Evolutionary conservation across 345 rosid genomes (phyloP).

Genomic region (Gossypium mustelinum): DNA sequence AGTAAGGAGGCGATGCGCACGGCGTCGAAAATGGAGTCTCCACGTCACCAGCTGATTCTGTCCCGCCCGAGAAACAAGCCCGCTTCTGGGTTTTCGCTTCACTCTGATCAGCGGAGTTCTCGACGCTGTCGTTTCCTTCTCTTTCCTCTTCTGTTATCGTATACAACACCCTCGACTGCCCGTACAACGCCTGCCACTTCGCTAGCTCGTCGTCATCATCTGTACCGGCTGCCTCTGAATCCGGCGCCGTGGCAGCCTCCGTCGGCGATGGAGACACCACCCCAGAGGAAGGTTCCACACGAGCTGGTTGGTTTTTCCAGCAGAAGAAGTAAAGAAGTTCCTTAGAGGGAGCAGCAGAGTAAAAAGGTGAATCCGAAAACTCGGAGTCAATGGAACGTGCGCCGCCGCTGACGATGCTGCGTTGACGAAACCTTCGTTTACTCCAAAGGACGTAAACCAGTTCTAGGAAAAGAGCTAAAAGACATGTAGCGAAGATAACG

Average conservation of each 20-base stretch:
- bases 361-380: conserved; percentile 18
- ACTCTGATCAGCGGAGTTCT: background rate
- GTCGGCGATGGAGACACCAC: conserved; percentile 21
- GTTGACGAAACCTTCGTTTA: conserved; percentile 34
- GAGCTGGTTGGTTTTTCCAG: conserved; percentile 46
- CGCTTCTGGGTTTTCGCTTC: conserved; percentile 10
- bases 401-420: conserved; percentile 22
- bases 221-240: conserved; percentile 3
- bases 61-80: background rate
- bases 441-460: conserved; percentile 53
- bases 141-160: conserved; percentile 69
- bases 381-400: conserved; percentile 14
- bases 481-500: conserved; percentile 34
- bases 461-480: conserved; percentile 36
- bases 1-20: conserved; percentile 55
- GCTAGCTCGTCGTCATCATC: conserved; percentile 30
- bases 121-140: conserved; percentile 30
- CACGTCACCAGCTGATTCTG: background rate
- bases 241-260: background rate
- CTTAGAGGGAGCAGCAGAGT: conserved; percentile 43
- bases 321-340: conserved; percentile 78
- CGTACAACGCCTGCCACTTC: conserved; percentile 41
- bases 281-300: conserved; percentile 38
- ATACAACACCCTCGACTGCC: conserved; percentile 56
- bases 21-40: conserved; percentile 76